phyloP scores from a whole-genome alignment of 495 filamentous ascomycete genomes.

The Parathielavia appendiculata region DNA sequence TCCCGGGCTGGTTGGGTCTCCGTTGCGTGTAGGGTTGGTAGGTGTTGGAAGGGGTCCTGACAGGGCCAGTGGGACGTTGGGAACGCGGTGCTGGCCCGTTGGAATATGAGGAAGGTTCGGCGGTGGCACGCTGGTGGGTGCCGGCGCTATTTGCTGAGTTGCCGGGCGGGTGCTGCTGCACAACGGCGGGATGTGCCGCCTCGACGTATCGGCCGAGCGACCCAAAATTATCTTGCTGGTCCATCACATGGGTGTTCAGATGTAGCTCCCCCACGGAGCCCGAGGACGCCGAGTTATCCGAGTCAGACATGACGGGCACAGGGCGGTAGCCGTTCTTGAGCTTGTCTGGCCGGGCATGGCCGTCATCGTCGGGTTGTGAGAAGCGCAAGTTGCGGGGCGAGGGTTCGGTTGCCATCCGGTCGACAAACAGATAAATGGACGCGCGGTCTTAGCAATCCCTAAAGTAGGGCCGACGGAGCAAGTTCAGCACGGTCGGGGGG shows the following conservation, averaged over 20 bases:
- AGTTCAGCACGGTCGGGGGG: neutral
- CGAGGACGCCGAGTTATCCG: constrained; percentile 57
- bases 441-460: neutral
- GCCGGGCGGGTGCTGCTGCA: constrained; percentile 31
- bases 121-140: constrained; percentile 29
- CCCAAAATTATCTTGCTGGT: constrained; percentile 46
- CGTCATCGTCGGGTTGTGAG: constrained; percentile 38
- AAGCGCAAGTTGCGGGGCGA: constrained; percentile 52
- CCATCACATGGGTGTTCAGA: constrained; percentile 43
- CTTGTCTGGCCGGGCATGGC: constrained; percentile 29
- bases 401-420: constrained; percentile 36
- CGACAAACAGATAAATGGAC: neutral
- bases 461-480: constrained; percentile 1
- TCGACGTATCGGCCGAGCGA: constrained; percentile 40
- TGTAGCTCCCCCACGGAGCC: constrained; percentile 52
- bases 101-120: constrained; percentile 21
- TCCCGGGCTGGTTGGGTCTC: constrained; percentile 27
- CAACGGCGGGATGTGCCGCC: constrained; percentile 28
- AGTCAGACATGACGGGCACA: constrained; percentile 51
- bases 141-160: constrained; percentile 29
- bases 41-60: constrained; percentile 46
- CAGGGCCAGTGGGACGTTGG: constrained; percentile 34
- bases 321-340: constrained; percentile 42
- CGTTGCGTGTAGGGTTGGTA: constrained; percentile 44
- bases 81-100: constrained; percentile 30